Conservation (phyloP, 2,329 filamentous ascomycete genomes). For the Scedosporium dehoogii region DNA sequence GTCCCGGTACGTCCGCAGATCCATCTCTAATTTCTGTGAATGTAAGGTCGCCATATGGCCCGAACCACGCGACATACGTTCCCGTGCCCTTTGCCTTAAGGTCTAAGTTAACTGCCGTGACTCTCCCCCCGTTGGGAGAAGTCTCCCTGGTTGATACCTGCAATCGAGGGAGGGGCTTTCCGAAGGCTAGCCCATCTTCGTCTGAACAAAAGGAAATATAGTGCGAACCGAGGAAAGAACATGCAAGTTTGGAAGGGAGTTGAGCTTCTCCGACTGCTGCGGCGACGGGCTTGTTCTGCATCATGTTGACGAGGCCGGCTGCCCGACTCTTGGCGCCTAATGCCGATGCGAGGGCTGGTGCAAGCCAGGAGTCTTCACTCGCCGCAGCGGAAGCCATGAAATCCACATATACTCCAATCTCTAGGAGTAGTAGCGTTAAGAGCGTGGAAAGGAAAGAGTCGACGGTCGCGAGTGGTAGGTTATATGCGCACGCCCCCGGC, state of each 20-base stretch:
- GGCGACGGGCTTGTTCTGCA: slow-evolving; percentile 24
- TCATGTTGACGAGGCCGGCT: slow-evolving; percentile 26
- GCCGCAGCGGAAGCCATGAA: slow-evolving; percentile 11
- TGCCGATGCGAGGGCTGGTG: slow-evolving; percentile 20
- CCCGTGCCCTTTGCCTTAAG: slow-evolving; percentile 46
- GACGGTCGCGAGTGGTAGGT: slow-evolving; percentile 13
- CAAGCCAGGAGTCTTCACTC: slow-evolving; percentile 21
- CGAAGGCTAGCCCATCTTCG: neutral
- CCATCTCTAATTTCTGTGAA: slow-evolving; percentile 18
- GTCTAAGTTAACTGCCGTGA: slow-evolving; percentile 51
- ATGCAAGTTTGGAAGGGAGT: slow-evolving; percentile 21
- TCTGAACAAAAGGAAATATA: slow-evolving; percentile 19
- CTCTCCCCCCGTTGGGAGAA: slow-evolving; percentile 7
- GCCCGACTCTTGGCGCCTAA: slow-evolving; percentile 24
- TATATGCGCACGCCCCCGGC: slow-evolving; percentile 18
- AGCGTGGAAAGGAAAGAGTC: slow-evolving; percentile 18
- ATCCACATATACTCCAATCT: slow-evolving; percentile 20
- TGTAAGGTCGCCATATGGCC: slow-evolving; percentile 22
- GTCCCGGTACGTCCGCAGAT: slow-evolving; percentile 17
- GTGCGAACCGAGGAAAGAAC: slow-evolving; percentile 19
- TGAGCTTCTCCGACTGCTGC: slow-evolving; percentile 22
- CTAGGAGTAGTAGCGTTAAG: slow-evolving; percentile 16
- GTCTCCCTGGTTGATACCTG: slow-evolving; percentile 10
- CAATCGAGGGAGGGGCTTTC: neutral
- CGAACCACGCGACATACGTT: slow-evolving; percentile 25